These are phyloP conservation scores for Streptanthus diversifolius DNA, from an alignment of 345 rosid genomes.

Conservation along the genomic window DNA sequence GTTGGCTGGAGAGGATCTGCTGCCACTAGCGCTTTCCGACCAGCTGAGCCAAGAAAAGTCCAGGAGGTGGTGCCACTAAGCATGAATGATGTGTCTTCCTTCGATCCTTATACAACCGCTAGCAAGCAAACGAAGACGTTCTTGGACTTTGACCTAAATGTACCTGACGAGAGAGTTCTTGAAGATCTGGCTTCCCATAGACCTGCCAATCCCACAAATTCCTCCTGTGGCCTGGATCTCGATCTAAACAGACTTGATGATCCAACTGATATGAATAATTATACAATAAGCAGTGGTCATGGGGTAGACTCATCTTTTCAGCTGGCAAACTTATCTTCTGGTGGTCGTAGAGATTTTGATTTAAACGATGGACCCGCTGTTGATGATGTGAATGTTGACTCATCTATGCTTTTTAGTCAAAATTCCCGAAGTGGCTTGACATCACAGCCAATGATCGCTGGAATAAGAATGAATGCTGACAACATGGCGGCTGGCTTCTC, in stretches of 20 bases:
- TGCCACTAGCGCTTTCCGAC: constrained; percentile 97
- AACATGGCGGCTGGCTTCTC: constrained; percentile 56
- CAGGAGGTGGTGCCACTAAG: constrained; percentile 46
- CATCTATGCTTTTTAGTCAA: constrained; percentile 44
- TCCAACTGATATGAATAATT: constrained; percentile 44
- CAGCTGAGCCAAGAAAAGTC: constrained; percentile 82
- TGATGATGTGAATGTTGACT: constrained; percentile 57
- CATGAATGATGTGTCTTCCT: constrained; percentile 20
- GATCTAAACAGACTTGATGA: constrained; percentile 82
- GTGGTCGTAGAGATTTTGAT: constrained; percentile 61
- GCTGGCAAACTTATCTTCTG: constrained; percentile 33
- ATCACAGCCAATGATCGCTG: constrained; percentile 52
- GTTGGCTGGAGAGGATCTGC: constrained; percentile 99
- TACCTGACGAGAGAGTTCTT: constrained; percentile 69
- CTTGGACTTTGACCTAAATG: constrained; percentile 81
- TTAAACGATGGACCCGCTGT: constrained; percentile 77
- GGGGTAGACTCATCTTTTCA: constrained; percentile 40
- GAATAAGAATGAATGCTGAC: constrained; percentile 44
- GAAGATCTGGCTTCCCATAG: constrained; percentile 62
- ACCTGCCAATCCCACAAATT: constrained; percentile 35
- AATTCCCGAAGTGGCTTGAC: constrained; percentile 40
- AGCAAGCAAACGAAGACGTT: constrained; percentile 51
- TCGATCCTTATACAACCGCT: constrained; percentile 37
- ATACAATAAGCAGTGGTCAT: constrained; percentile 35
- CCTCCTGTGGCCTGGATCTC: constrained; percentile 73